Base-by-base conservation (phyloP, 257 asterid genomes). In the Solanum gracilifrons region DNA sequence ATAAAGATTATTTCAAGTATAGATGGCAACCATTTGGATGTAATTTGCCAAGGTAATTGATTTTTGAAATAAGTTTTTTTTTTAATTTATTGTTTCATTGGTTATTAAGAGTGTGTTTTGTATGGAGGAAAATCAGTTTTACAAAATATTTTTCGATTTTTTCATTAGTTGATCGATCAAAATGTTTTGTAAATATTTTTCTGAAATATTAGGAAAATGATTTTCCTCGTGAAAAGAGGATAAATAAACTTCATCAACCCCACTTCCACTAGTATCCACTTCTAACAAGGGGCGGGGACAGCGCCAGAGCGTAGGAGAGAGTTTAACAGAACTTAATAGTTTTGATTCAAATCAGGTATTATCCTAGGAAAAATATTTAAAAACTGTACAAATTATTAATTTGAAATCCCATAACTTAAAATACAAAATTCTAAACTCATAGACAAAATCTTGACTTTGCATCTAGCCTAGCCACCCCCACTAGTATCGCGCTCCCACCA, bases 21-120 rank as follows among this genome's bases (percentile, higher is more conserved):
- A 86, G 93, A 85, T 93, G 95, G 95, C 93, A 91, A 36, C 95
- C 95, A 86, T 5, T n/a, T 18, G 39, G 89, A 27, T 93, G 94
- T 68, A 87, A 88, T 77, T 82, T 93, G 80, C 87, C 88, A 18
- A 91, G 91, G 95, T 92, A 87, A 43, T 62, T 76, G 5, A 9
- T 87, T 21, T 33, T 18, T 68, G 0, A 25, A 32, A n/a, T 13
- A 25, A 13, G 7, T n/a, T 60, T 55, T 5, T 60, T 55, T 5
- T 37, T 43, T 51, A 16, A 51, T 51, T 51, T 21, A 7, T 33
- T 33, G 3, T 86, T 20, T 80, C 68, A 27, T 80, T 79, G 13
- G 15, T 8, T 21, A 79, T 15, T 20, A 5, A 35, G 5, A 9
- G 31, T 21, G 82, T 73, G n/a, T 73, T 9, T 18, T 23, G 77